These are phyloP conservation scores for Dysphania ambrosioides DNA, from an alignment of 148 eudicot genomes.

Conservation along the genomic window DNA sequence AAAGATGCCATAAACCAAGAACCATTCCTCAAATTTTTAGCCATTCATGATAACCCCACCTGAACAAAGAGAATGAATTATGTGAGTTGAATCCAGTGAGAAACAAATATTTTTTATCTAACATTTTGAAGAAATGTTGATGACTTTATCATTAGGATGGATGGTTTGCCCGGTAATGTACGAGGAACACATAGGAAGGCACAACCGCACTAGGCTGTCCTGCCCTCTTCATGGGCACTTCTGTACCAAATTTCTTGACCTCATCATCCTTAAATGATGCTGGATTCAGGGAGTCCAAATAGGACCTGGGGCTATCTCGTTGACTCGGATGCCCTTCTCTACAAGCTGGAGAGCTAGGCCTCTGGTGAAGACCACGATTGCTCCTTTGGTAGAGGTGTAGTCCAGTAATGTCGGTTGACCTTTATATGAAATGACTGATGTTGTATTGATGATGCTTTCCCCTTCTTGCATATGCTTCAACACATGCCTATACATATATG, in stretches of 20 bases:
- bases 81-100: background rate
- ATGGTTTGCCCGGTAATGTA: slow-evolving; percentile 71
- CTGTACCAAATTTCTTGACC: slow-evolving; percentile 41
- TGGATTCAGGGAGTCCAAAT: slow-evolving; percentile 75
- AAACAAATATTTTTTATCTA: background rate
- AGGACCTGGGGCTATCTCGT: slow-evolving; percentile 81
- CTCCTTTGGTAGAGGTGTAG: slow-evolving; percentile 76
- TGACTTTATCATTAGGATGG: slow-evolving; percentile 62
- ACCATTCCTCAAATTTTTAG: background rate
- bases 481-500: slow-evolving; percentile 48
- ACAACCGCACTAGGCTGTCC: slow-evolving; percentile 79
- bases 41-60: slow-evolving; percentile 32
- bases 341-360: slow-evolving; percentile 67
- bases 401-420: slow-evolving; percentile 57
- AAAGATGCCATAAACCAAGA: background rate
- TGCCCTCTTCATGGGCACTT: slow-evolving; percentile 80
- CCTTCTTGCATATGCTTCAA: slow-evolving; percentile 79
- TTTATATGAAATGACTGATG: slow-evolving; percentile 63
- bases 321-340: slow-evolving; percentile 56
- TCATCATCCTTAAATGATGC: slow-evolving; percentile 55
- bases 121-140: background rate
- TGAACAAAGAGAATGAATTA: slow-evolving; percentile 14
- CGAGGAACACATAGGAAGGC: slow-evolving; percentile 70
- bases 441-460: slow-evolving; percentile 59
- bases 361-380: slow-evolving; percentile 68